Percentiles rank a stretch among this genome's conserved stretches.
These are phyloP conservation scores for Plenodomus tracheiphilus DNA, from an alignment of 2,329 filamentous ascomycete genomes.

Conservation along the genomic window DNA sequence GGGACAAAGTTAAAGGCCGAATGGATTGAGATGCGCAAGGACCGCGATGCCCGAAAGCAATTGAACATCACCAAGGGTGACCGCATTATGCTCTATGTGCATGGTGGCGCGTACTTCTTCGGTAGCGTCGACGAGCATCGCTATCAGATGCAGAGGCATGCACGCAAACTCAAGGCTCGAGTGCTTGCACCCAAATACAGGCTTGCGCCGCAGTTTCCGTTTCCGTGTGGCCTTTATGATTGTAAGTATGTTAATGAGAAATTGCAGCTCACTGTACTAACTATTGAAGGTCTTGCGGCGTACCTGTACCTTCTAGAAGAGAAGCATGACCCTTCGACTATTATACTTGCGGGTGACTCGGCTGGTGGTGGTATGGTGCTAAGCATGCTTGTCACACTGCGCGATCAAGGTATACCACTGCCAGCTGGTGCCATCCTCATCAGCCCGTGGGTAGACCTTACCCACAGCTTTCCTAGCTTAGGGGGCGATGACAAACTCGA, in stretches of 20 bases:
- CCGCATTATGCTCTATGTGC: slow-evolving; percentile 89
- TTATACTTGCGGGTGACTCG: slow-evolving; percentile 88
- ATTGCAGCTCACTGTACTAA: slow-evolving; percentile 4
- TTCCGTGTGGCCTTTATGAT: slow-evolving; percentile 89
- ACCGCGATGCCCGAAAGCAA: slow-evolving; percentile 73
- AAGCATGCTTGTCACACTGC: slow-evolving; percentile 74
- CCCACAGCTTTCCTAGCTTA: slow-evolving; percentile 94
- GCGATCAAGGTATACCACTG: slow-evolving; percentile 80
- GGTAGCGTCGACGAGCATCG: slow-evolving; percentile 94
- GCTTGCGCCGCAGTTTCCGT: slow-evolving; percentile 90
- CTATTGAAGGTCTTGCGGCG: slow-evolving; percentile 62
- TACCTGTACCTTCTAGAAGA: slow-evolving; percentile 79
- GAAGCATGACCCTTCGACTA: slow-evolving; percentile 75
- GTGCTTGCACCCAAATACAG: slow-evolving; percentile 86
- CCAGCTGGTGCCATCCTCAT: slow-evolving; percentile 90
- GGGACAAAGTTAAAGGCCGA: slow-evolving; percentile 71
- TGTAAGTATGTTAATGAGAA: slow-evolving; percentile 50
- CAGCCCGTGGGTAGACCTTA: slow-evolving; percentile 94
- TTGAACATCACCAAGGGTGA: slow-evolving; percentile 59
- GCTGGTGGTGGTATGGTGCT: slow-evolving; percentile 91
- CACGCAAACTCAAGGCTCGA: slow-evolving; percentile 86
- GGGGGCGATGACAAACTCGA: slow-evolving; percentile 72
- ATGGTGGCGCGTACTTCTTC: slow-evolving; percentile 94
- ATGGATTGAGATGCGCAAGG: slow-evolving; percentile 93
- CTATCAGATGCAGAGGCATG: slow-evolving; percentile 97